Evolutionary conservation across 192 early-diverging fungal species (phyloP).

Genomic region (Backusella tarrabulga): DNA sequence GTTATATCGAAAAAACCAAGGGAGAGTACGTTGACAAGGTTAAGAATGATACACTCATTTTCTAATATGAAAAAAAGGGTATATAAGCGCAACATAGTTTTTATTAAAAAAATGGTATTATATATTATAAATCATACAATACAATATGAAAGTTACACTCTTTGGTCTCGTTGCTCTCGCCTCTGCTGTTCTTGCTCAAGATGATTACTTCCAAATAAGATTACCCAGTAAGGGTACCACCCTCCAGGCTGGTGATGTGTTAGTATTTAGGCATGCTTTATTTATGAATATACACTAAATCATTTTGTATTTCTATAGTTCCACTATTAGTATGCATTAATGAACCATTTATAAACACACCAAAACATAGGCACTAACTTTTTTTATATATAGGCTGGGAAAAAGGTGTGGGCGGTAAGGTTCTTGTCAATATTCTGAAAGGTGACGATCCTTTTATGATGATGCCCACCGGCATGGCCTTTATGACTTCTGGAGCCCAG

Average conservation of each 20-base stretch:
- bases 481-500: neutral
- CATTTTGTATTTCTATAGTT: neutral
- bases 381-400: neutral
- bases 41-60: neutral
- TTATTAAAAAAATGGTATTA: neutral
- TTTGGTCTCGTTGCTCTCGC: conserved; percentile 2
- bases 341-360: neutral
- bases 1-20: neutral
- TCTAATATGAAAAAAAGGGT: neutral
- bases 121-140: too few species aligned
- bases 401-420: neutral
- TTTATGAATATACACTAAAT: neutral
- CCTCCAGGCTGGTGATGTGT: neutral
- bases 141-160: neutral
- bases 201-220: neutral
- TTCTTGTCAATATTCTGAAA: neutral
- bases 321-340: neutral
- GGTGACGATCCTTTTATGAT: neutral
- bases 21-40: neutral
- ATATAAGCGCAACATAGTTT: neutral
- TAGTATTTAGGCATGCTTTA: neutral
- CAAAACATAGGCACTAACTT: neutral
- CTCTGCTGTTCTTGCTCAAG: neutral
- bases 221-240: neutral
- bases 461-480: neutral